phyloP scores from a whole-genome alignment of 2,329 filamentous ascomycete genomes.

The Cylindrodendrum hubeiense region DNA sequence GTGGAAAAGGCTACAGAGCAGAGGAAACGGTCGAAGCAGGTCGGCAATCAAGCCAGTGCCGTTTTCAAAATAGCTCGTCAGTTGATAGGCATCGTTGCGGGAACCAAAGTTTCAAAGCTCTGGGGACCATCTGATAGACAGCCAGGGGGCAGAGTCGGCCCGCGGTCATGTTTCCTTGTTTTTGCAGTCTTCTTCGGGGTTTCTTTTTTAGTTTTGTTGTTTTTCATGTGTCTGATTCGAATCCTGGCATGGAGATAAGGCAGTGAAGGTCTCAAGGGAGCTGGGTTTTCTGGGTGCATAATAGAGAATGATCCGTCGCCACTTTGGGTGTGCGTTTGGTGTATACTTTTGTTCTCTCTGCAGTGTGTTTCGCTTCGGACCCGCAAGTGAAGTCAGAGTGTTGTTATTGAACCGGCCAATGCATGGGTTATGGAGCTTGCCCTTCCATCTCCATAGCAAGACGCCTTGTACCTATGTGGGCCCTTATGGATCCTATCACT shows the following conservation, averaged over 20 bases:
- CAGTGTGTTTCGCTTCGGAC: not conserved
- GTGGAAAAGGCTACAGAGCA: constrained; percentile 43
- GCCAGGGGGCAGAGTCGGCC: constrained; percentile 41
- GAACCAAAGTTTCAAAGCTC: constrained; percentile 39
- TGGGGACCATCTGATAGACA: constrained; percentile 46
- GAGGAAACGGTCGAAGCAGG: constrained; percentile 42
- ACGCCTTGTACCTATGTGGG: not conserved
- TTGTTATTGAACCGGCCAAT: constrained; percentile 8
- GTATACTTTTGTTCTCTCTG: constrained; percentile 2
- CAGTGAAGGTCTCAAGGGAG: constrained; percentile 43
- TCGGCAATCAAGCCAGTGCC: constrained; percentile 42
- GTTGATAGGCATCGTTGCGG: constrained; percentile 45
- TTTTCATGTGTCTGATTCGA: constrained; percentile 19
- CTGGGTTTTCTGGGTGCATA: constrained; percentile 45
- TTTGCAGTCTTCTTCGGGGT: constrained; percentile 34
- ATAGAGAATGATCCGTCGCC: constrained; percentile 45
- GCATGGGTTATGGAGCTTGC: not conserved
- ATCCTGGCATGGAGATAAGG: constrained; percentile 42
- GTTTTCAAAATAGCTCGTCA: constrained; percentile 45
- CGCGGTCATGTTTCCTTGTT: constrained; percentile 41
- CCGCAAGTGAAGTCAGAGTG: not conserved
- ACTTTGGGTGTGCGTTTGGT: constrained; percentile 34
- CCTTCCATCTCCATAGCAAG: not conserved
- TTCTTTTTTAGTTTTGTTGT: constrained; percentile 36
- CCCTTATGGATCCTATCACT: not conserved